These are phyloP conservation scores for Melanomma pulvis-pyrius DNA, from an alignment of 495 filamentous ascomycete species.

Conservation along the genomic window DNA sequence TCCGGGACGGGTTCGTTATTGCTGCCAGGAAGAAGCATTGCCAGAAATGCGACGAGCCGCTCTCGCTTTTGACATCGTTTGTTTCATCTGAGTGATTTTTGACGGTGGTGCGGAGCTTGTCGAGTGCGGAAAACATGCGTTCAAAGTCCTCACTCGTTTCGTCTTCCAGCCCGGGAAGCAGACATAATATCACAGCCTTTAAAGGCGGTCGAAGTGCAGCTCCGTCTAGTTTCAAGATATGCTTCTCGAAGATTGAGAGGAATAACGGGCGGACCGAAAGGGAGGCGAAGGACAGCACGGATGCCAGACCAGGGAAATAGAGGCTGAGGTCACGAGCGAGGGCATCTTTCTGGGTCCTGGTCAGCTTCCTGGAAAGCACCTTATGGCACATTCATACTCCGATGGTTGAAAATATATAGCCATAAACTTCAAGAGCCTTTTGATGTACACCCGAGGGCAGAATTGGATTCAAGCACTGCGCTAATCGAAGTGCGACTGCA, in stretches of 20 bases:
- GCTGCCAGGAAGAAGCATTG: conserved; percentile 94
- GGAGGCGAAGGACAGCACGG: conserved; percentile 90
- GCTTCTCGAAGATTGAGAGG: conserved; percentile 78
- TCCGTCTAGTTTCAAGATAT: conserved; percentile 71
- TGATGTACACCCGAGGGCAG: conserved; percentile 98
- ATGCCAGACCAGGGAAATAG: conserved; percentile 85
- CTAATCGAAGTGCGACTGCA: conserved; percentile 82
- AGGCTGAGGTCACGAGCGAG: conserved; percentile 79
- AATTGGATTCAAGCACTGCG: conserved; percentile 91
- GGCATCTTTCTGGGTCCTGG: conserved; percentile 58
- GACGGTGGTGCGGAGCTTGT: conserved; percentile 72
- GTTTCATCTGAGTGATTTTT: conserved; percentile 14
- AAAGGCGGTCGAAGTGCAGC: conserved; percentile 78
- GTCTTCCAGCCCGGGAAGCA: conserved; percentile 91
- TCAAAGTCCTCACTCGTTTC: conserved; percentile 98
- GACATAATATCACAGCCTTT: conserved; percentile 80
- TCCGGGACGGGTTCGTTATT: conserved; percentile 81
- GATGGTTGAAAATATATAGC: conserved; percentile 78
- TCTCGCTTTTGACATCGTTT: conserved; percentile 54
- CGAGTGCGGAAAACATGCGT: conserved; percentile 74
- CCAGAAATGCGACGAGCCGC: conserved; percentile 90
- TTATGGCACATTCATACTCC: conserved; percentile 54
- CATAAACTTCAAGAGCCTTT: conserved; percentile 93
- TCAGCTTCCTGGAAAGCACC: conserved; percentile 38
- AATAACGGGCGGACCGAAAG: conserved; percentile 83